Conservation (phyloP, 768 basidiomycete species). For the Trametes cingulata region DNA sequence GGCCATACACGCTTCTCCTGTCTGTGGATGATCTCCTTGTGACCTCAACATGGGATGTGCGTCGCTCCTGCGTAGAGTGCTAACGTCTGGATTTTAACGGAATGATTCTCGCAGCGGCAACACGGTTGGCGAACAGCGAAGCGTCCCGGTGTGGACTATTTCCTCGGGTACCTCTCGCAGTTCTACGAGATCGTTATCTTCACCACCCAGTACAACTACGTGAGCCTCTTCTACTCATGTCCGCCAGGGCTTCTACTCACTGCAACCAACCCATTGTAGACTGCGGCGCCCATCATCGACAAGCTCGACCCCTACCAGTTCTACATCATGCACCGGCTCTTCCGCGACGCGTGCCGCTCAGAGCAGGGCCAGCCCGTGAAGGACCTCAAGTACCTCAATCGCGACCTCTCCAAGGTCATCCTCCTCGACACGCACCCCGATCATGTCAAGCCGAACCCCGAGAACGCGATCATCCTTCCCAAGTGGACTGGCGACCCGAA, state of each 20-base stretch:
- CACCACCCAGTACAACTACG: constrained; percentile 87
- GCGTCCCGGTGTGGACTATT: constrained; percentile 97
- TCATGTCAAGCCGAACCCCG: constrained; percentile 76
- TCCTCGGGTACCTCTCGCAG: constrained; percentile 94
- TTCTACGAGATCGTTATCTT: constrained; percentile 99
- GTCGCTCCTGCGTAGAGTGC: constrained; percentile 38
- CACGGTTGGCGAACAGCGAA: constrained; percentile 98
- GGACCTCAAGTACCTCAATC: constrained; percentile 94
- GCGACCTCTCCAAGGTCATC: constrained; percentile 88
- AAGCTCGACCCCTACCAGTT: constrained; percentile 94
- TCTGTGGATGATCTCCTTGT: constrained; percentile 92
- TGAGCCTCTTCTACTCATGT: constrained; percentile 45
- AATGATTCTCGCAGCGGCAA: constrained; percentile 57
- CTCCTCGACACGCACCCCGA: constrained; percentile 83
- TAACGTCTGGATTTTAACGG: background rate
- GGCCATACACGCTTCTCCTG: constrained; percentile 89
- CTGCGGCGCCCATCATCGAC: constrained; percentile 83
- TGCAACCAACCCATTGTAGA: constrained; percentile 47
- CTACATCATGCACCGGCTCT: constrained; percentile 87
- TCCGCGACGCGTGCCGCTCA: constrained; percentile 86
- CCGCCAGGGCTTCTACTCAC: no score
- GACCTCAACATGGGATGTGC: constrained; percentile 93
- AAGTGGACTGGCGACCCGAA: constrained; percentile 84
- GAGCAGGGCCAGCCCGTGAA: constrained; percentile 86
- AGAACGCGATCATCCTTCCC: constrained; percentile 82